Conservation (phyloP, 768 basidiomycete genomes). For the Termitomyces sp. region DNA sequence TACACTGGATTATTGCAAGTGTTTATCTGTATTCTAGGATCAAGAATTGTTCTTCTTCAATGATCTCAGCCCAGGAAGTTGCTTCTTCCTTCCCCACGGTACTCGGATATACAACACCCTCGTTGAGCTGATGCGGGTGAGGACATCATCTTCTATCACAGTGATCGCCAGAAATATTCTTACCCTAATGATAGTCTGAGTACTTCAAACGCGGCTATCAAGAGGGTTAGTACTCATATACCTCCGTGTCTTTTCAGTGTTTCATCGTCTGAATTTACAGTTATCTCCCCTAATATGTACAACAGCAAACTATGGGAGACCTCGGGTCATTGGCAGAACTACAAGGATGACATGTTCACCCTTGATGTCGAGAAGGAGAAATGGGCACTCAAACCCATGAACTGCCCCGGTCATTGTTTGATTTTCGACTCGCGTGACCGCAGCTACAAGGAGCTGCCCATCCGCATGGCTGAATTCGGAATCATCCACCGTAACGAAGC, state of each 20-base stretch:
- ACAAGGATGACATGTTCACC: constrained; percentile 96
- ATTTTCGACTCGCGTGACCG: constrained; percentile 95
- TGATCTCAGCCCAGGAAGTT: constrained; percentile 90
- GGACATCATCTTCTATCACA: constrained; percentile 23
- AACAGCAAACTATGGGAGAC: constrained; percentile 96
- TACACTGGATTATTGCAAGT: neutral
- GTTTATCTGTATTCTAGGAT: constrained; percentile 43
- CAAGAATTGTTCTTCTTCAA: constrained; percentile 99
- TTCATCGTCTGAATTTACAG: constrained; percentile 31
- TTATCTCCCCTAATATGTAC: constrained; percentile 98
- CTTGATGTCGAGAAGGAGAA: constrained; percentile 94
- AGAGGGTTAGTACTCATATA: constrained; percentile 61
- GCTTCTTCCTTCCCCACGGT: constrained; percentile 97
- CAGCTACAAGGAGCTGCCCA: constrained; percentile 91
- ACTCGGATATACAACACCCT: constrained; percentile 95
- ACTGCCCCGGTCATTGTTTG: constrained; percentile 95
- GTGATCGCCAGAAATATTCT: neutral
- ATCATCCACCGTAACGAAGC: constrained; percentile 97
- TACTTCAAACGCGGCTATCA: constrained; percentile 96
- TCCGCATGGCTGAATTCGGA: constrained; percentile 98
- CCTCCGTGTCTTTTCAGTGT: neutral
- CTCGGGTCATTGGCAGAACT: constrained; percentile 97
- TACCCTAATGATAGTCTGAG: constrained; percentile 52
- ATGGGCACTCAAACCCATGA: constrained; percentile 98
- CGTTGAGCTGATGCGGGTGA: constrained; percentile 83